Evolutionary conservation across 768 basidiomycete species (phyloP).

Genomic region (Kondoa malvinella): DNA sequence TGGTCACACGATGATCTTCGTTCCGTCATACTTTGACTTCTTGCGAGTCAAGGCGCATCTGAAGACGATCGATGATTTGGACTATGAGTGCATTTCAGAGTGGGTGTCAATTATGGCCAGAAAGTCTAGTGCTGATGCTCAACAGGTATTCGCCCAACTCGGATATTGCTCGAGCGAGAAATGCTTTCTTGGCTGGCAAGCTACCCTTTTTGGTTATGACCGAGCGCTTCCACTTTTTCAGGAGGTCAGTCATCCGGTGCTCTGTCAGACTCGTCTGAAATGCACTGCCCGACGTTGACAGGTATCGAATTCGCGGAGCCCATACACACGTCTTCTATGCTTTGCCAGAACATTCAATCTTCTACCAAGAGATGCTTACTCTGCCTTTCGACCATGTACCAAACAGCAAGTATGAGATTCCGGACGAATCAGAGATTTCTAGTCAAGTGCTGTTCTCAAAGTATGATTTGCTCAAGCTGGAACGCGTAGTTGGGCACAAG

Average conservation of each 20-base stretch:
- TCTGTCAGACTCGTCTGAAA: slow-evolving; percentile 2
- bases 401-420: slow-evolving; percentile 46
- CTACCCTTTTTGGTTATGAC: slow-evolving; percentile 76
- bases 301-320: slow-evolving; percentile 83
- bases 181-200: slow-evolving; percentile 75
- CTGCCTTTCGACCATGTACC: slow-evolving; percentile 52
- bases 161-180: slow-evolving; percentile 83
- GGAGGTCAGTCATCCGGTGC: slow-evolving; percentile 39
- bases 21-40: slow-evolving; percentile 93
- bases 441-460: slow-evolving; percentile 65
- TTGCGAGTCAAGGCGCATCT: slow-evolving; percentile 77
- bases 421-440: slow-evolving; percentile 73
- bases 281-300: slow-evolving; percentile 27
- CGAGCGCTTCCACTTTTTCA: slow-evolving; percentile 97
- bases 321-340: slow-evolving; percentile 86
- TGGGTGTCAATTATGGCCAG: slow-evolving; percentile 32
- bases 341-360: slow-evolving; percentile 74
- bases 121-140: no score
- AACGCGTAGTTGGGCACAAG: slow-evolving; percentile 54
- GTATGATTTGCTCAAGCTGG: slow-evolving; percentile 73
- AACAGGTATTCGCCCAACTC: slow-evolving; percentile 78
- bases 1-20: slow-evolving; percentile 60
- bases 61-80: slow-evolving; percentile 50
- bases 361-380: slow-evolving; percentile 74
- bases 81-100: slow-evolving; percentile 79